phyloP scores from a whole-genome alignment of 176 grass and related monocot genomes.

The Phyllostachys edulis region DNA sequence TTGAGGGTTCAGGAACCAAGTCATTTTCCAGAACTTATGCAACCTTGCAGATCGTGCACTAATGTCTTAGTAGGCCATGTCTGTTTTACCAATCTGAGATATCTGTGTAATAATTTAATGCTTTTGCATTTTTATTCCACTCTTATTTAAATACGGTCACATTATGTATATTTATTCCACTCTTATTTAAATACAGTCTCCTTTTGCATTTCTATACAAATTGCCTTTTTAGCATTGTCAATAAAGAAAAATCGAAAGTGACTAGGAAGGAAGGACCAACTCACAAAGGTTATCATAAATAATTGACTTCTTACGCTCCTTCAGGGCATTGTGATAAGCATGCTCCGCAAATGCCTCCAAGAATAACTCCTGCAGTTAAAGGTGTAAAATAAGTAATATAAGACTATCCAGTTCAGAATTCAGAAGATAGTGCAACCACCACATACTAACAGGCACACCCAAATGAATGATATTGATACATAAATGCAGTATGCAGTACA shows the following conservation, averaged over 20 bases:
- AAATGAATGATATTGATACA: neutral
- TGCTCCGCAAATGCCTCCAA: constrained; percentile 67
- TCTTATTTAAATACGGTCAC: no score
- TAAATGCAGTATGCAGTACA: constrained; percentile 7
- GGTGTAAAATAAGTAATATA: constrained; percentile 9
- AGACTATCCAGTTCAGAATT: constrained; percentile 3
- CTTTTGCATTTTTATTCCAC: neutral
- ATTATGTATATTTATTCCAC: neutral
- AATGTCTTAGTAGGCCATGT: neutral
- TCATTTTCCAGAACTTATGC: neutral
- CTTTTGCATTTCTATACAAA: neutral
- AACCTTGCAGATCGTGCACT: neutral
- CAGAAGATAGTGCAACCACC: neutral
- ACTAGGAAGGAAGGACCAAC: constrained; percentile 30
- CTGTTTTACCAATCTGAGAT: neutral
- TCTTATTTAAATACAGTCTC: neutral
- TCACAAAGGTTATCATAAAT: constrained; percentile 72
- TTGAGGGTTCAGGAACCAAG: neutral
- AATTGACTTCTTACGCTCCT: constrained; percentile 72
- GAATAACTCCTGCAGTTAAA: constrained; percentile 75
- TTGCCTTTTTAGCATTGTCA: neutral
- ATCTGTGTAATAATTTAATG: neutral
- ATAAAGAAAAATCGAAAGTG: neutral
- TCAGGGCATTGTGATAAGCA: constrained; percentile 47
- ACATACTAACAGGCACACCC: neutral